Conservation (phyloP, 1,139 yeast genomes). For the Blastobotrys proliferans region DNA sequence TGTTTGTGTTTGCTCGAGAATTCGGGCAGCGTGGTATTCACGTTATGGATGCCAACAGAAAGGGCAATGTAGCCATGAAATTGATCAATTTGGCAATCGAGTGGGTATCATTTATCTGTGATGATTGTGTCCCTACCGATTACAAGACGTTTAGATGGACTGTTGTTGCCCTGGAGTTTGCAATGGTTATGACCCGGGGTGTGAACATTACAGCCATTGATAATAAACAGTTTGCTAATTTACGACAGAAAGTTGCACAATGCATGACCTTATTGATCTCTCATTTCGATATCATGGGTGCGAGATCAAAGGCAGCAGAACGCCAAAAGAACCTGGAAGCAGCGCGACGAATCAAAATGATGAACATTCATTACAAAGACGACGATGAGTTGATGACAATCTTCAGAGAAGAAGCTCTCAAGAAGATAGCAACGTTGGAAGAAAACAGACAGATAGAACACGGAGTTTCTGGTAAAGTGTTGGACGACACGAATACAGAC, state of each 20-base stretch:
- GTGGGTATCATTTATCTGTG: constrained; percentile 91
- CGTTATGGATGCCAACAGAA: constrained; percentile 59
- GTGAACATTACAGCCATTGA: constrained; percentile 78
- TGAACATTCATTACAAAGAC: constrained; percentile 40
- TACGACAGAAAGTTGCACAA: constrained; percentile 84
- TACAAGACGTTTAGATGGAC: constrained; percentile 93
- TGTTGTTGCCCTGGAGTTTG: constrained; percentile 90
- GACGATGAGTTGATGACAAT: constrained; percentile 57
- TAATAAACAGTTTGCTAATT: constrained; percentile 67
- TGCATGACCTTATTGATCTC: constrained; percentile 92
- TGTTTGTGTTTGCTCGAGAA: constrained; percentile 79
- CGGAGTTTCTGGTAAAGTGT: constrained; percentile 74
- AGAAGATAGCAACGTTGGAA: constrained; percentile 58
- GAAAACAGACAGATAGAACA: constrained; percentile 48
- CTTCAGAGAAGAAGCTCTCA: constrained; percentile 56
- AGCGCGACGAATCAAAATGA: constrained; percentile 43
- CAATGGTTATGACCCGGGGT: constrained; percentile 92
- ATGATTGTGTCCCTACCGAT: constrained; percentile 92
- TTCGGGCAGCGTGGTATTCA: constrained; percentile 71
- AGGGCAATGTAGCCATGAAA: constrained; percentile 66
- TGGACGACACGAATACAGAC: constrained; percentile 83
- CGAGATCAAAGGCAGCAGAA: constrained; percentile 84
- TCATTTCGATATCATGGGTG: constrained; percentile 98
- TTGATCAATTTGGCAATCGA: constrained; percentile 75
- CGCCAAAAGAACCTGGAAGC: constrained; percentile 48